These are phyloP conservation scores for Tetracladium setigerum DNA, from an alignment of 495 filamentous ascomycete species.

Conservation along the genomic window DNA sequence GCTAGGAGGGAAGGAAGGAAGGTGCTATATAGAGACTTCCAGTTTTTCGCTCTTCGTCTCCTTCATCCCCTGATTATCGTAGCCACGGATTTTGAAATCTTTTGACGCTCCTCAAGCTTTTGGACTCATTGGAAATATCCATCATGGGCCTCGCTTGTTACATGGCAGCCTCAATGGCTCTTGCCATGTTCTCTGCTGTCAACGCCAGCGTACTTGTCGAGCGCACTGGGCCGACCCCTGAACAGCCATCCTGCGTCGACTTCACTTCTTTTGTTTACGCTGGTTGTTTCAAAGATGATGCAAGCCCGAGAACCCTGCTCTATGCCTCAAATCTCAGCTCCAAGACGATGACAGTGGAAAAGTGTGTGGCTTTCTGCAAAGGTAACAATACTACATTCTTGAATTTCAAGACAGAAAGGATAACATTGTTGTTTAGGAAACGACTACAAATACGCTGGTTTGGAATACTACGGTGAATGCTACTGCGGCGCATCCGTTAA, in stretches of 20 bases:
- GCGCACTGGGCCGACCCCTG: constrained; percentile 26
- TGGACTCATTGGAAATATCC: too few relatives aligned
- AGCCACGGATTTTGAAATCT: too few relatives aligned
- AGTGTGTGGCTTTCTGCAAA: constrained; percentile 40
- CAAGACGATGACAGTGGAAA: constrained; percentile 37
- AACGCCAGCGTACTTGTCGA: constrained; percentile 22
- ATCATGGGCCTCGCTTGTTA: neutral
- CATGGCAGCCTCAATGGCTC: constrained; percentile 24
- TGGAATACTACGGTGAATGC: constrained; percentile 44
- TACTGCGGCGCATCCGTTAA: constrained; percentile 37
- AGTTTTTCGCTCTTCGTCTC: too few relatives aligned
- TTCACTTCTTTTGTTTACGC: constrained; percentile 39
- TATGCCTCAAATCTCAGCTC: constrained; percentile 28
- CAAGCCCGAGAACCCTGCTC: constrained; percentile 24
- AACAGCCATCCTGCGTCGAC: constrained; percentile 19
- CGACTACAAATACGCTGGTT: constrained; percentile 39
- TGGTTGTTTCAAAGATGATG: constrained; percentile 36
- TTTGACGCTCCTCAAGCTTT: too few relatives aligned
- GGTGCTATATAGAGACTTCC: too few relatives aligned
- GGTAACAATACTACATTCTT: constrained; percentile 11
- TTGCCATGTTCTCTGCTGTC: constrained; percentile 18
- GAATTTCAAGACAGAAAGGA: too few relatives aligned
- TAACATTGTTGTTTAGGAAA: constrained; percentile 17
- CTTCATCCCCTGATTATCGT: too few relatives aligned
- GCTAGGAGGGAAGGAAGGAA: too few relatives aligned